These are phyloP conservation scores for Boletus edulis DNA, from an alignment of 768 basidiomycete species.

Conservation along the genomic window DNA sequence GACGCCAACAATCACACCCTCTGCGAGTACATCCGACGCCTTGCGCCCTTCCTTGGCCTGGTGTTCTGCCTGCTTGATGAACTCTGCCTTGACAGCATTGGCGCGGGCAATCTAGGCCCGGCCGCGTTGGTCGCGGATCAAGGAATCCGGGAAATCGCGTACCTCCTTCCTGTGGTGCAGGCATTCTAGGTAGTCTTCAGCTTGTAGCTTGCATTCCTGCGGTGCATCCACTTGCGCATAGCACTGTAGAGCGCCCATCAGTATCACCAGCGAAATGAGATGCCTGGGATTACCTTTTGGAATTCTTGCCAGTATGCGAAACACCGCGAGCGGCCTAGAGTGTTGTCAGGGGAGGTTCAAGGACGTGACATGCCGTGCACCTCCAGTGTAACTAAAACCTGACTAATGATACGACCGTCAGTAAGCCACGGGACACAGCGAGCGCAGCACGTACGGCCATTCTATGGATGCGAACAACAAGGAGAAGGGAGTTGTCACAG, in stretches of 20 bases:
- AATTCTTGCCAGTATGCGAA: conserved; percentile 94
- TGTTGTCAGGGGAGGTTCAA: conserved; percentile 2
- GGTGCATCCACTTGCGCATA: conserved; percentile 81
- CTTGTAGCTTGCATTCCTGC: conserved; percentile 62
- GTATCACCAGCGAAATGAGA: background rate
- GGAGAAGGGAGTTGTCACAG: conserved; percentile 14
- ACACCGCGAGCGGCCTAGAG: conserved; percentile 76
- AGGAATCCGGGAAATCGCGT: conserved; percentile 20
- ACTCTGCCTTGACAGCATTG: conserved; percentile 67
- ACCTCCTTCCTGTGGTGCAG: conserved; percentile 90
- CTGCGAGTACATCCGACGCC: conserved; percentile 65
- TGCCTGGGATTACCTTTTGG: conserved; percentile 48
- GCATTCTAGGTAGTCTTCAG: conserved; percentile 90
- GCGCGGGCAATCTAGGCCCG: conserved; percentile 56
- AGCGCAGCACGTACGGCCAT: conserved; percentile 38
- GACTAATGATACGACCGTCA: conserved; percentile 41
- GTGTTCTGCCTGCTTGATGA: conserved; percentile 61
- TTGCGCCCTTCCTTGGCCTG: conserved; percentile 71
- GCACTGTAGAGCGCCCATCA: conserved; percentile 51
- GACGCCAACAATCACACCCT: conserved; percentile 71
- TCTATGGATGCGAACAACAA: conserved; percentile 5
- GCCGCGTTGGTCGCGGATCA: background rate
- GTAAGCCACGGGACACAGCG: background rate
- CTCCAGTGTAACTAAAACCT: conserved; percentile 63
- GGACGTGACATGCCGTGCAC: conserved; percentile 31